A percentile compares a stretch with the other conserved stretches of the same genome.
phyloP scores from a whole-genome alignment of 306 rosid genomes.

The Lupinus albus region DNA sequence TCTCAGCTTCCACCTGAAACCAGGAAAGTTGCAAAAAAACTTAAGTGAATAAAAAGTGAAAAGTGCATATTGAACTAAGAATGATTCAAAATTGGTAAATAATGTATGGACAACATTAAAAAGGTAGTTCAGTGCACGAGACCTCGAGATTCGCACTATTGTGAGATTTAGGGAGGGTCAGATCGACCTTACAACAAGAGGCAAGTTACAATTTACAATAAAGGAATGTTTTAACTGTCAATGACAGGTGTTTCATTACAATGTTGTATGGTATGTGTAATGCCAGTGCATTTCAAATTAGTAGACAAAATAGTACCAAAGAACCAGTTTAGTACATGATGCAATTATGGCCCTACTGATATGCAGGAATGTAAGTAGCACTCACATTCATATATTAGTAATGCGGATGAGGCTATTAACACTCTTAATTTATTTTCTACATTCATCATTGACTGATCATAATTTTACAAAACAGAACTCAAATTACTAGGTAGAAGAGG shows the following conservation, averaged over 20 bases:
- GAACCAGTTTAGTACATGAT: not conserved
- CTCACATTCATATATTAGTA: not conserved
- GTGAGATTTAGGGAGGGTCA: too few species aligned
- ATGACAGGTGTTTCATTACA: not conserved
- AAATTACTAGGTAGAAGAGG: too few species aligned
- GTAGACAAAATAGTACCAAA: not conserved
- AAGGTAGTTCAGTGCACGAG: too few species aligned
- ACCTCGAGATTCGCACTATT: too few species aligned
- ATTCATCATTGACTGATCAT: too few species aligned
- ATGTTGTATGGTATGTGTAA: not conserved
- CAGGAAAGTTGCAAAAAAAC: slow-evolving; percentile 32
- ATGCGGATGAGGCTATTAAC: too few species aligned
- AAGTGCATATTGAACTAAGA: not conserved
- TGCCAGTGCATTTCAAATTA: not conserved
- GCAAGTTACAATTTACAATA: too few species aligned
- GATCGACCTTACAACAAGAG: too few species aligned
- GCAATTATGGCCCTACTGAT: not conserved
- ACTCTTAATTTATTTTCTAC: too few species aligned
- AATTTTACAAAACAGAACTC: too few species aligned
- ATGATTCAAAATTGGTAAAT: not conserved
- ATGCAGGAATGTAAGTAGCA: not conserved
- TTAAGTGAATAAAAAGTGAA: not conserved
- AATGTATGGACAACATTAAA: too few species aligned
- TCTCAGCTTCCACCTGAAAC: slow-evolving; percentile 81
- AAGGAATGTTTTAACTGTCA: too few species aligned